These are phyloP conservation scores for Discostella stelligera DNA, from an alignment of 352 stramenopile genomes.

Conservation along the genomic window DNA sequence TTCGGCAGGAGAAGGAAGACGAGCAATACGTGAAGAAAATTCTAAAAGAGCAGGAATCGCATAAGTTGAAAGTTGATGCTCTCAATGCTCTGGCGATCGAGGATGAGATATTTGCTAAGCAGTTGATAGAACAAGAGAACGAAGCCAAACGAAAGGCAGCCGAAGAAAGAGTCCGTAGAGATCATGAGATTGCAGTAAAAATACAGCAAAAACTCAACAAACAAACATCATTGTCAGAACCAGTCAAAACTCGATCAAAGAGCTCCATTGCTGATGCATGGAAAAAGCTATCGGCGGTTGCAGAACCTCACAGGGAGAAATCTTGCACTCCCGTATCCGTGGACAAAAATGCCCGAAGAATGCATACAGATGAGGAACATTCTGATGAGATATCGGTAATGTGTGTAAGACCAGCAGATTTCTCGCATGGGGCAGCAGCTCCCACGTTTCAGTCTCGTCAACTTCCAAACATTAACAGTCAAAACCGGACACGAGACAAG, in stretches of 20 bases:
- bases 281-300: slow-evolving; percentile 1
- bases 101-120: slow-evolving; percentile 5
- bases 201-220: slow-evolving; percentile 9
- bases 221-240: background rate
- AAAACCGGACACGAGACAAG: background rate
- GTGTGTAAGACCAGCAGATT: background rate
- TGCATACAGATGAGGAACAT: background rate
- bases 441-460: background rate
- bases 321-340: background rate
- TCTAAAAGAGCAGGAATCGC: background rate
- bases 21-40: slow-evolving; percentile 32
- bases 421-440: background rate
- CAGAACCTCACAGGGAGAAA: background rate
- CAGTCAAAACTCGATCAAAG: slow-evolving; percentile 7
- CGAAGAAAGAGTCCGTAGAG: background rate
- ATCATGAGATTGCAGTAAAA: slow-evolving; percentile 31
- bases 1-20: slow-evolving; percentile 30
- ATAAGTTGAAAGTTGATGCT: slow-evolving; percentile 1
- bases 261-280: slow-evolving; percentile 8
- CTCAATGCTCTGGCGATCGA: slow-evolving; percentile 4
- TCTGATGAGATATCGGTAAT: background rate
- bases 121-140: slow-evolving; percentile 13
- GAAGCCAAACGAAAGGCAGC: background rate
- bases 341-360: background rate
- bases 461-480: background rate